Base-by-base conservation (phyloP, 148 eudicot genomes). In the Drosera capensis region DNA sequence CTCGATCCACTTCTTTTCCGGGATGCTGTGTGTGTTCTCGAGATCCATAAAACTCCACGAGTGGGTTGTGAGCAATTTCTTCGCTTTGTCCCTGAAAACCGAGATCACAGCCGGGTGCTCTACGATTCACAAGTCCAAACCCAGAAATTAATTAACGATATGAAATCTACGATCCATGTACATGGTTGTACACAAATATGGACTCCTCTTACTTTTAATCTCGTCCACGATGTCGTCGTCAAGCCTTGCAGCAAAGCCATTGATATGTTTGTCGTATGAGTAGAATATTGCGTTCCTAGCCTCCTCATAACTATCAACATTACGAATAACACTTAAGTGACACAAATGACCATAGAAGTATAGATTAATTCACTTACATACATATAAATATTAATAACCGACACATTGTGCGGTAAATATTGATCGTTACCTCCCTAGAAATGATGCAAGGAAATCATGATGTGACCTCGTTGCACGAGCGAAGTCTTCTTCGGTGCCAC, bases 211-310 rank as follows among this genome's bases (percentile, higher is more conserved):
- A 80, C 86, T 70, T 48, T 72, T 77, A n/a, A 82, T 61, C 42
- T 62, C 54, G 0, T 68, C 57, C 13, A 77, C 86, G 5, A 71
- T 70, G 41, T 70, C 55, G 12, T 82, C 79, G 0, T 82, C 79
- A 3, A 82, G 59, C 20, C 25, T 19, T 14, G 82, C 86, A 8
- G 79, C 86, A 46, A 82, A 78, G 17, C 86, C 93, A 31, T 82
- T 82, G 20, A 82, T 74, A 16, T 75, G 51, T 15, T 41, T 60
- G 2, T 56, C 57, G 20, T 82, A 82, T 0, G 86, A 78, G 63
- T 78, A 62, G n/a, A 74, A 16, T 14, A 82, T 64, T 0, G 93
- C 60, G 14, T 28, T 28, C 31, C 31, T 28, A 9, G 31, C 38
- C 5, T 34, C 66, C 35, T 75, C 74, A 25, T 44, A 23, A 50